Conservation (phyloP, 2,329 filamentous ascomycete genomes). For the Amylocarpus encephaloides region DNA sequence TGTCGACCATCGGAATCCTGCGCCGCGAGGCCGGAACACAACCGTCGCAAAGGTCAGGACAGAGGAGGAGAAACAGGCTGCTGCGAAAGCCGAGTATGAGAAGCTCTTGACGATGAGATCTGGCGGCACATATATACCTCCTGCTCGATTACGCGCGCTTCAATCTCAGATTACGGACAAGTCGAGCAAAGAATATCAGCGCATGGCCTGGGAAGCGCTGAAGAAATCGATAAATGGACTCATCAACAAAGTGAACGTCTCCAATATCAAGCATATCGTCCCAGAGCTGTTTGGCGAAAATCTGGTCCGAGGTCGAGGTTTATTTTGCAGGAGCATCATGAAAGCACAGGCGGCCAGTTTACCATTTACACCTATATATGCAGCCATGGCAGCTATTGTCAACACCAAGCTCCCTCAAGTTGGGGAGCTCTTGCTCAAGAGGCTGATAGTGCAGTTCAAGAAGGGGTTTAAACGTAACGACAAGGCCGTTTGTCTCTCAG, state of each 20-base stretch:
- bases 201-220: slow-evolving; percentile 97
- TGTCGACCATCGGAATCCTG: slow-evolving; percentile 12
- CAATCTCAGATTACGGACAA: slow-evolving; percentile 98
- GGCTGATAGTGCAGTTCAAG: slow-evolving; percentile 84
- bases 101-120: slow-evolving; percentile 88
- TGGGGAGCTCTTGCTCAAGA: slow-evolving; percentile 79
- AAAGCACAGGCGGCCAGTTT: slow-evolving; percentile 95
- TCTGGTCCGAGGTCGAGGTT: slow-evolving; percentile 77
- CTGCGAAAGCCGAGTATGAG: slow-evolving; percentile 87
- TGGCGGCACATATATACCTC: slow-evolving; percentile 93
- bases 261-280: slow-evolving; percentile 96
- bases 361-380: slow-evolving; percentile 94
- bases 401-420: slow-evolving; percentile 96
- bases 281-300: slow-evolving; percentile 96
- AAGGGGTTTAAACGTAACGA: slow-evolving; percentile 96
- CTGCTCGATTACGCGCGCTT: slow-evolving; percentile 79
- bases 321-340: slow-evolving; percentile 96
- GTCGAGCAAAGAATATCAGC: slow-evolving; percentile 92
- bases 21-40: slow-evolving; percentile 15
- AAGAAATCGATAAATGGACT: slow-evolving; percentile 99
- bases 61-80: slow-evolving; percentile 80
- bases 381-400: slow-evolving; percentile 90
- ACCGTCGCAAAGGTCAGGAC: slow-evolving; percentile 36
- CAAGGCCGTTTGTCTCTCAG: slow-evolving; percentile 89
- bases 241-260: slow-evolving; percentile 98